phyloP scores from a whole-genome alignment of 2,329 filamentous ascomycete genomes.

The Cladobotryum protrusum region DNA sequence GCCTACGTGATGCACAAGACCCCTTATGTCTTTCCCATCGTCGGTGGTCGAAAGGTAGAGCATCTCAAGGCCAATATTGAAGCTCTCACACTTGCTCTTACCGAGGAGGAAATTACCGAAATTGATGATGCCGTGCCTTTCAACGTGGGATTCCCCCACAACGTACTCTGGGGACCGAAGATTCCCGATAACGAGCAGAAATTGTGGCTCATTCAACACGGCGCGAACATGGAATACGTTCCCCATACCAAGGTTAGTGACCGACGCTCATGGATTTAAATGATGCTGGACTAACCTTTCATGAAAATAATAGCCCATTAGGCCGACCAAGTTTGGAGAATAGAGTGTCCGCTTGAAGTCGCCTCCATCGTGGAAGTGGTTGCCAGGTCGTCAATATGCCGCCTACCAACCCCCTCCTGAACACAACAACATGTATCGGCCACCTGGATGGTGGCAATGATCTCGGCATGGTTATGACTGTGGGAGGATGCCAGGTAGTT shows the following conservation, averaged over 20 bases:
- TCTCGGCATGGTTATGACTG: background rate
- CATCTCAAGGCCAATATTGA: slow-evolving; percentile 58
- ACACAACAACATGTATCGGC: background rate
- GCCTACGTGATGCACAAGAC: slow-evolving; percentile 70
- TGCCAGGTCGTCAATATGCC: slow-evolving; percentile 15
- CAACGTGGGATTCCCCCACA: slow-evolving; percentile 61
- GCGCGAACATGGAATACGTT: slow-evolving; percentile 47
- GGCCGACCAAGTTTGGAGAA: slow-evolving; percentile 33
- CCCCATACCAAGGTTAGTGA: slow-evolving; percentile 30
- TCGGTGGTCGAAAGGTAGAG: slow-evolving; percentile 54
- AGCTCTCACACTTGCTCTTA: slow-evolving; percentile 47
- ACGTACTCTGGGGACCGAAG: slow-evolving; percentile 45
- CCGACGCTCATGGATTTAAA: slow-evolving; percentile 1
- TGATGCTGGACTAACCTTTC: background rate
- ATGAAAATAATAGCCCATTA: slow-evolving; percentile 30
- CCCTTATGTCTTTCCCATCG: slow-evolving; percentile 60
- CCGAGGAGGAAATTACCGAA: slow-evolving; percentile 45
- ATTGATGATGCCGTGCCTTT: slow-evolving; percentile 53
- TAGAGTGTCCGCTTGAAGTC: slow-evolving; percentile 32
- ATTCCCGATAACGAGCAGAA: slow-evolving; percentile 33
- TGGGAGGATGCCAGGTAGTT: background rate
- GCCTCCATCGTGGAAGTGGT: slow-evolving; percentile 27
- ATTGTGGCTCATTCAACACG: slow-evolving; percentile 40
- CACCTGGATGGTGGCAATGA: background rate
- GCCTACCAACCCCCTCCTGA: background rate